phyloP scores from a whole-genome alignment of 768 basidiomycete species.

The Zangia roseola region DNA sequence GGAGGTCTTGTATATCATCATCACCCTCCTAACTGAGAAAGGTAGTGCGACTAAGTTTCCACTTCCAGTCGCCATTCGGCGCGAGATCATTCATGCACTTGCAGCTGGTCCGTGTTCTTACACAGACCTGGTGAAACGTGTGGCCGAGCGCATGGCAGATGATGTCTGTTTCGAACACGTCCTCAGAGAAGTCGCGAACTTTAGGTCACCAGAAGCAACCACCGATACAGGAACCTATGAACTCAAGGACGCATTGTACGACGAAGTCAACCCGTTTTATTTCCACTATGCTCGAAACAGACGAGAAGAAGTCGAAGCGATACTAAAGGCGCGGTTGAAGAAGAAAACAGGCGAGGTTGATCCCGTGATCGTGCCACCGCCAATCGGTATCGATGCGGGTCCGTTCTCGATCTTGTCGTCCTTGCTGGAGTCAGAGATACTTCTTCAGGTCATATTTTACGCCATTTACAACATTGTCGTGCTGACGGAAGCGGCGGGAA shows the following conservation, averaged over 20 bases:
- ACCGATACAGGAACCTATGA: slow-evolving; percentile 86
- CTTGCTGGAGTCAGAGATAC: slow-evolving; percentile 65
- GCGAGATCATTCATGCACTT: slow-evolving; percentile 89
- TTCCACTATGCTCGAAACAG: slow-evolving; percentile 94
- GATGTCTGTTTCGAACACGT: slow-evolving; percentile 80
- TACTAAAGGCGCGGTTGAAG: slow-evolving; percentile 64
- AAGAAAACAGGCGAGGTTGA: slow-evolving; percentile 61
- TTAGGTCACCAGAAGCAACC: slow-evolving; percentile 75
- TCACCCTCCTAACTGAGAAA: slow-evolving; percentile 82
- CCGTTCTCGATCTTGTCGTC: slow-evolving; percentile 68
- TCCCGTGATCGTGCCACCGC: slow-evolving; percentile 73
- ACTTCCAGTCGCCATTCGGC: slow-evolving; percentile 59
- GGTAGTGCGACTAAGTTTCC: slow-evolving; percentile 70
- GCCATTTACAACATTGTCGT: slow-evolving; percentile 72
- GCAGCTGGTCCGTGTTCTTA: slow-evolving; percentile 86
- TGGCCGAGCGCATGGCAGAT: slow-evolving; percentile 87
- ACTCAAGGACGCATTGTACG: slow-evolving; percentile 76
- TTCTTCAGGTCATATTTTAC: slow-evolving; percentile 83
- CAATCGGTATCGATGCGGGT: slow-evolving; percentile 59
- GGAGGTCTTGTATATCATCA: slow-evolving; percentile 84
- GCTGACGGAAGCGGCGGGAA: slow-evolving; percentile 56
- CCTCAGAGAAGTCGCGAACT: slow-evolving; percentile 74
- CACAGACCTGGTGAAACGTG: slow-evolving; percentile 87
- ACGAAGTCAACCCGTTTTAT: slow-evolving; percentile 94
- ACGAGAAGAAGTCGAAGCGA: slow-evolving; percentile 84